Evolutionary conservation across 2,329 filamentous ascomycete genomes (phyloP).

Genomic region (Knufia fluminis): DNA sequence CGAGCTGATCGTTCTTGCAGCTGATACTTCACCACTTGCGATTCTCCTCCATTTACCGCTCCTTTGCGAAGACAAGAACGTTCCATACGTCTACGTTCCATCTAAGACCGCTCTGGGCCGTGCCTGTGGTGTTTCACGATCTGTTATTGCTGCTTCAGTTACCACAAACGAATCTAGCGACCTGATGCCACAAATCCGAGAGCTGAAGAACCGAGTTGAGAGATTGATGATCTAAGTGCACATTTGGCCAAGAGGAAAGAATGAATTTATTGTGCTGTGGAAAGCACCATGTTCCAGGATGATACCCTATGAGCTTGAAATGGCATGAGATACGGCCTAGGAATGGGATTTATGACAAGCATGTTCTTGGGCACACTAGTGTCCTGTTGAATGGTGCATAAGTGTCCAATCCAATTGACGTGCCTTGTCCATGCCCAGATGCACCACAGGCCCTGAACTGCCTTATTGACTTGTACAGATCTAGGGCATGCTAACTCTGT

Average conservation of each 20-base stretch:
- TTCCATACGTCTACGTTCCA: slow-evolving; percentile 57
- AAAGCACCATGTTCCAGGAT: neutral
- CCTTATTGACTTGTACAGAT: too few relatives aligned
- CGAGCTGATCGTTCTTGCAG: slow-evolving; percentile 81
- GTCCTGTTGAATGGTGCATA: too few relatives aligned
- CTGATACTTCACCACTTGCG: slow-evolving; percentile 76
- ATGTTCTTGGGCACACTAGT: too few relatives aligned
- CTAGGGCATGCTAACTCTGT: too few relatives aligned
- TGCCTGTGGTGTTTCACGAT: slow-evolving; percentile 78
- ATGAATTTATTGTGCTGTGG: neutral
- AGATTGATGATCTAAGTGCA: slow-evolving; percentile 69
- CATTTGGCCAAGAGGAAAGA: neutral
- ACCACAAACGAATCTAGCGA: slow-evolving; percentile 88
- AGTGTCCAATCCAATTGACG: too few relatives aligned
- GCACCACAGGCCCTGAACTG: too few relatives aligned
- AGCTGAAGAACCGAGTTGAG: slow-evolving; percentile 92
- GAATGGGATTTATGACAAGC: too few relatives aligned
- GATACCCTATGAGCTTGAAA: neutral
- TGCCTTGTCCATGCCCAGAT: too few relatives aligned
- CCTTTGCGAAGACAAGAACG: slow-evolving; percentile 68
- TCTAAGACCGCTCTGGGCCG: slow-evolving; percentile 78
- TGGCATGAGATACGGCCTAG: too few relatives aligned
- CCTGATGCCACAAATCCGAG: slow-evolving; percentile 75
- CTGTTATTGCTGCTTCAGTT: slow-evolving; percentile 80
- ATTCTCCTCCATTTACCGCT: slow-evolving; percentile 86